Percentiles rank a stretch among this genome's conserved stretches.
Conservation (phyloP, 352 stramenopile genomes). For the Albugo candida region DNA sequence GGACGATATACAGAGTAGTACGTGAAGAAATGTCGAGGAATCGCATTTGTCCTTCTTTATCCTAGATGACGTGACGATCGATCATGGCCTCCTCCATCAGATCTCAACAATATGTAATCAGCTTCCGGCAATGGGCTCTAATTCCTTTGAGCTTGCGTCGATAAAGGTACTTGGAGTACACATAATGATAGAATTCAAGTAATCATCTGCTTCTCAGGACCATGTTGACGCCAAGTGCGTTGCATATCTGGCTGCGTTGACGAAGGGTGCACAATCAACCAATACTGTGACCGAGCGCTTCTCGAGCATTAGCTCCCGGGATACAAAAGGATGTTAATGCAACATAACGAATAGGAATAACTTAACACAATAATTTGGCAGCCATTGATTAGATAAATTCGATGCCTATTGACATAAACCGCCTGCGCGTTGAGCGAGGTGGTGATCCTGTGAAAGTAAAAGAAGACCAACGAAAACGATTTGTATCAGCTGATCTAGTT, state of each 20-base stretch:
- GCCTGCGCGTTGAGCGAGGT: constrained; percentile 87
- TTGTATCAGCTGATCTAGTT: constrained; percentile 85
- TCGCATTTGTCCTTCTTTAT: background rate
- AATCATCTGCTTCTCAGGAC: constrained; percentile 14
- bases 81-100: constrained; percentile 64
- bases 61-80: constrained; percentile 34
- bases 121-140: constrained; percentile 50
- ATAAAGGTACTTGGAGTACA: constrained; percentile 16
- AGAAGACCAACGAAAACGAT: constrained; percentile 87
- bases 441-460: constrained; percentile 90
- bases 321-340: background rate
- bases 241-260: constrained; percentile 65
- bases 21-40: background rate
- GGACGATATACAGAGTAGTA: constrained; percentile 50
- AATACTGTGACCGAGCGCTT: constrained; percentile 73
- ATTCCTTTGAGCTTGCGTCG: constrained; percentile 55
- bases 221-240: constrained; percentile 72
- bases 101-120: constrained; percentile 77
- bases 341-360: background rate
- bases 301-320: constrained; percentile 37
- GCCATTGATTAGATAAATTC: constrained; percentile 9
- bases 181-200: background rate
- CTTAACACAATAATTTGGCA: background rate
- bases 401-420: constrained; percentile 98
- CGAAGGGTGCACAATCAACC: constrained; percentile 54